phyloP scores from a whole-genome alignment of 2,329 filamentous ascomycete species.

The Stylonectria norvegica region DNA sequence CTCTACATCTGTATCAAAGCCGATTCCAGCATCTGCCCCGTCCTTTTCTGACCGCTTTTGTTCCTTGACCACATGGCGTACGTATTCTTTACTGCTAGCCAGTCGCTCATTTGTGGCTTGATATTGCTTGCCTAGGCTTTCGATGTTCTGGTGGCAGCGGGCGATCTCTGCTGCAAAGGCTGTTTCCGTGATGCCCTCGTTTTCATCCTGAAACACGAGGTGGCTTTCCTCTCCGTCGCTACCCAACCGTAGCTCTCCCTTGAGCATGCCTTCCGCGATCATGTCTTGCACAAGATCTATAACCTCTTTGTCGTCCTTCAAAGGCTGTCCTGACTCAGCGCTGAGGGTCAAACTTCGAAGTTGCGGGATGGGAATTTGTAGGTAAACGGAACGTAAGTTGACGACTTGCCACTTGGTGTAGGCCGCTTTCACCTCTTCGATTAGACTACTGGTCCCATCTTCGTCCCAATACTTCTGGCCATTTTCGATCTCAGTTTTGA shows the following conservation, averaged over 20 bases:
- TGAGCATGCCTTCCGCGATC: conserved; percentile 52
- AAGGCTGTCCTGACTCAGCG: conserved; percentile 47
- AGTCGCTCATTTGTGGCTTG: conserved; percentile 53
- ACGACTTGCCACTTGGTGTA: conserved; percentile 75
- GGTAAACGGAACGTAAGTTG: conserved; percentile 69
- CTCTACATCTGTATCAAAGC: conserved; percentile 49
- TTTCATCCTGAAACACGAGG: conserved; percentile 48
- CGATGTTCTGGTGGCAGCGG: conserved; percentile 40
- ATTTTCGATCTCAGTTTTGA: conserved; percentile 62
- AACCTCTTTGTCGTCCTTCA: conserved; percentile 42
- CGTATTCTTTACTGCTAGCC: conserved; percentile 54
- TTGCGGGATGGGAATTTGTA: conserved; percentile 53
- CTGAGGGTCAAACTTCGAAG: conserved; percentile 50
- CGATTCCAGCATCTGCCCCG: conserved; percentile 31
- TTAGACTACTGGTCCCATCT: conserved; percentile 71
- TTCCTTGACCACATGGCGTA: conserved; percentile 46
- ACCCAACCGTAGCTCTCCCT: conserved; percentile 49
- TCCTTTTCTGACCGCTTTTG: conserved; percentile 47
- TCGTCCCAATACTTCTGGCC: conserved; percentile 58
- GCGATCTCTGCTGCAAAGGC: conserved; percentile 49
- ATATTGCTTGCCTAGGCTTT: conserved; percentile 45
- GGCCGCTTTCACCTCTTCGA: conserved; percentile 64
- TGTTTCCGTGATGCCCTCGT: conserved; percentile 45
- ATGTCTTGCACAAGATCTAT: conserved; percentile 50
- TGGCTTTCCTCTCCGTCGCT: conserved; percentile 42